A percentile compares a stretch with the other conserved stretches of the same genome.
phyloP scores from a whole-genome alignment of 228 moss, liverwort and hornwort genomes.

The Sphagnum fallax region DNA sequence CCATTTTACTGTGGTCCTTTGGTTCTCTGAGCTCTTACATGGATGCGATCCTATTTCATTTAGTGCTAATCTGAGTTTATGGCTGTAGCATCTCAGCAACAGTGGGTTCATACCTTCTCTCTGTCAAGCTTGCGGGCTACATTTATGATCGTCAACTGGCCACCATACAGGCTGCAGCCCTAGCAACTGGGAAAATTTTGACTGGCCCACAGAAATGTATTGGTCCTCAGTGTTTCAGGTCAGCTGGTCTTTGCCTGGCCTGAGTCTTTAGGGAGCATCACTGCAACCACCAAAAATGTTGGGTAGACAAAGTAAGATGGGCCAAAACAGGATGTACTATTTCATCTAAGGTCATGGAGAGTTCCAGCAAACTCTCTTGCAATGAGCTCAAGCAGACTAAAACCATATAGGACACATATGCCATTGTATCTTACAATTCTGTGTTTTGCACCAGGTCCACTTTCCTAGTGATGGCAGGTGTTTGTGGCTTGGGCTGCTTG shows the following conservation, averaged over 20 bases:
- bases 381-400: too few relatives aligned
- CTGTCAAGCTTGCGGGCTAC: slow-evolving; percentile 90
- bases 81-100: slow-evolving; percentile 81
- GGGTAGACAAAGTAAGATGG: too few relatives aligned
- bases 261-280: too few relatives aligned
- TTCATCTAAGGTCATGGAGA: too few relatives aligned
- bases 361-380: too few relatives aligned
- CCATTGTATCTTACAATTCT: background rate
- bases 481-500: slow-evolving; percentile 76
- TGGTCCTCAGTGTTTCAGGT: slow-evolving; percentile 90
- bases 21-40: background rate
- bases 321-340: too few relatives aligned
- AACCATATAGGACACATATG: too few relatives aligned
- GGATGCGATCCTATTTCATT: background rate
- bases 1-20: background rate
- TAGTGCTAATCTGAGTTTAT: background rate
- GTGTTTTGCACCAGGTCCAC: slow-evolving; percentile 35
- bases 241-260: slow-evolving; percentile 1
- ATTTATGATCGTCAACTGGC: slow-evolving; percentile 83
- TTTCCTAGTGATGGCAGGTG: slow-evolving; percentile 87
- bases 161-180: slow-evolving; percentile 54
- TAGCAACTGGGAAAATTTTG: slow-evolving; percentile 41
- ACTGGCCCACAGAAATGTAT: slow-evolving; percentile 67
- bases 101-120: slow-evolving; percentile 86
- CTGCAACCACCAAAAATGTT: too few relatives aligned